Conservation (phyloP, 2,329 filamentous ascomycete genomes). For the Pseudogymnoascus sp. region DNA sequence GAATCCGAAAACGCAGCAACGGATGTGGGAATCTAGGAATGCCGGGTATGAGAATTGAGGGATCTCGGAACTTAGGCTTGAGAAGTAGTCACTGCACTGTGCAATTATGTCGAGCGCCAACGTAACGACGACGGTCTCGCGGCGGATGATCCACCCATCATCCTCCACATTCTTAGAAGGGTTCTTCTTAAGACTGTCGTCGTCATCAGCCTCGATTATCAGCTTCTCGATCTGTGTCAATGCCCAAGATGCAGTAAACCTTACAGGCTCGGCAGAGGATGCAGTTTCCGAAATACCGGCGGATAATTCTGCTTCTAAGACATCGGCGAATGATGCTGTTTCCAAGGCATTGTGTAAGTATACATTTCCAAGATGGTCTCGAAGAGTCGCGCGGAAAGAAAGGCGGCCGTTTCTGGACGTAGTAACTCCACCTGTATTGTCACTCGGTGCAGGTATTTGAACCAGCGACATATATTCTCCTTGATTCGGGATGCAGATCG, state of each 20-base stretch:
- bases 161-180: not conserved
- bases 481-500: constrained; percentile 9
- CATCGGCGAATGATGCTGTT: not conserved
- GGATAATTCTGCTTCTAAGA: not conserved
- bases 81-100: not conserved
- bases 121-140: not conserved
- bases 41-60: not conserved
- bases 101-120: not conserved
- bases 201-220: constrained; percentile 1
- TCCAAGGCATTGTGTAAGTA: not conserved
- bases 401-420: constrained; percentile 15
- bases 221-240: not conserved
- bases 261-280: not conserved
- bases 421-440: constrained; percentile 19
- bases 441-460: constrained; percentile 21
- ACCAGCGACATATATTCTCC: constrained; percentile 11
- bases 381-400: constrained; percentile 15
- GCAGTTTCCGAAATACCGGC: not conserved
- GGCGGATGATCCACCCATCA: not conserved
- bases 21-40: not conserved
- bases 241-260: not conserved
- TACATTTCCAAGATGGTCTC: constrained; percentile 12
- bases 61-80: not conserved
- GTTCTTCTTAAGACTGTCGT: not conserved
- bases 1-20: constrained; percentile 1